Percentiles rank a stretch among this genome's conserved stretches.
These are phyloP conservation scores for Ceratocystis cubensis DNA, from an alignment of 2,329 filamentous ascomycete genomes.

Conservation along the genomic window DNA sequence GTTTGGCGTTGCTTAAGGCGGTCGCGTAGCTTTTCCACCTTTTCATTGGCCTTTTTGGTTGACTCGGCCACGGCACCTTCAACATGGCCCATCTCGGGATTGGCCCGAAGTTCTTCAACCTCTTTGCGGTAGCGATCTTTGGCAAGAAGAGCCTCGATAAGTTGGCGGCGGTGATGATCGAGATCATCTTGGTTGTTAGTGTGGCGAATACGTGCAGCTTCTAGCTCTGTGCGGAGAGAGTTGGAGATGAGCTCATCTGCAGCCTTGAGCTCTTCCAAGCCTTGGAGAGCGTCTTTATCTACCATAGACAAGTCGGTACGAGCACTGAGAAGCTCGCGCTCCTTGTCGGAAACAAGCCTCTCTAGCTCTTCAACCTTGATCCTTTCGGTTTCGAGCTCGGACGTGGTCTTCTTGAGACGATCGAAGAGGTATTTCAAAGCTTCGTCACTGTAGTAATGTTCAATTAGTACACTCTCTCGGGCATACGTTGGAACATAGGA, in stretches of 20 bases:
- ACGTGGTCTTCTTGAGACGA: constrained; percentile 33
- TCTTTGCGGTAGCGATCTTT: constrained; percentile 49
- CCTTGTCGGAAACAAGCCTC: constrained; percentile 38
- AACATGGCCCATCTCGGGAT: constrained; percentile 29
- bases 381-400: constrained; percentile 38
- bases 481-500: constrained; percentile 18
- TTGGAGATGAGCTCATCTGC: constrained; percentile 46
- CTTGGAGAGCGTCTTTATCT: constrained; percentile 41
- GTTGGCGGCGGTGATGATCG: constrained; percentile 46
- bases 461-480: background rate
- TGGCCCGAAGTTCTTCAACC: constrained; percentile 33
- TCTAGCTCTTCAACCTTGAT: constrained; percentile 35
- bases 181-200: constrained; percentile 39
- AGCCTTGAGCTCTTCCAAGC: constrained; percentile 45
- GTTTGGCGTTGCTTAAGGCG: constrained; percentile 45
- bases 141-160: constrained; percentile 46
- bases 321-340: constrained; percentile 42
- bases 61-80: constrained; percentile 27
- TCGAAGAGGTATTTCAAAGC: constrained; percentile 28
- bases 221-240: constrained; percentile 47
- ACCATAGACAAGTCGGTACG: constrained; percentile 43
- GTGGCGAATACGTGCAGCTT: constrained; percentile 41
- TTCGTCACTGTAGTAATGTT: constrained; percentile 17
- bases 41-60: constrained; percentile 36
- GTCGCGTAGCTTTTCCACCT: constrained; percentile 45